phyloP scores from a whole-genome alignment of 176 grass and related monocot species.

The Urochloa ruziziensis region DNA sequence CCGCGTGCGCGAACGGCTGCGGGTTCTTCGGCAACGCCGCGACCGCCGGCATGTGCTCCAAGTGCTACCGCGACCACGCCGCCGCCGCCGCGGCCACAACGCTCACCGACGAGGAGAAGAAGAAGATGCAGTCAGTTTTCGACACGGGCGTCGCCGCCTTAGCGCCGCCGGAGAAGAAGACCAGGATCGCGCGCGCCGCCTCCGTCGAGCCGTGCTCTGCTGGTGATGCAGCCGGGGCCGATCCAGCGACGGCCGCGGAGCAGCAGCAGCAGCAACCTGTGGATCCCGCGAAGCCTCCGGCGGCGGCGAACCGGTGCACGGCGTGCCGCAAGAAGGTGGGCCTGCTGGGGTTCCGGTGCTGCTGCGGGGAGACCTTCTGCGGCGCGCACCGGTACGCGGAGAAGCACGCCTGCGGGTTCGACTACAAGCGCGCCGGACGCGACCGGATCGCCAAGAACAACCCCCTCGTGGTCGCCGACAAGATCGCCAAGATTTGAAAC shows the following conservation, averaged over 20 bases:
- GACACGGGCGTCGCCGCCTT: background rate
- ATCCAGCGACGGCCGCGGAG: background rate
- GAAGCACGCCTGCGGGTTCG: constrained; percentile 53
- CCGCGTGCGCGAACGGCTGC: constrained; percentile 53
- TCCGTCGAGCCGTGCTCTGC: background rate
- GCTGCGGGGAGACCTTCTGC: constrained; percentile 58
- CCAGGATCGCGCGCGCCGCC: background rate
- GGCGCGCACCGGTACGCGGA: constrained; percentile 44
- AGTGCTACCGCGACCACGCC: constrained; percentile 35
- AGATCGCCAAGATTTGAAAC: constrained; percentile 53
- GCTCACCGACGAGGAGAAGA: background rate
- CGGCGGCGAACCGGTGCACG: constrained; percentile 40
- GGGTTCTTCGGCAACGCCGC: constrained; percentile 60
- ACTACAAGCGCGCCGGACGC: constrained; percentile 45
- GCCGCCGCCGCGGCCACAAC: background rate
- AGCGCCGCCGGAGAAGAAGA: constrained; percentile 3
- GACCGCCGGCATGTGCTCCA: constrained; percentile 55
- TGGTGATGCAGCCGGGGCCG: background rate
- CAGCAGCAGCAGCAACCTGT: no score
- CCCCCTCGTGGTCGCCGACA: constrained; percentile 46
- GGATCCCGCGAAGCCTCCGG: background rate
- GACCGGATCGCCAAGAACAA: constrained; percentile 51
- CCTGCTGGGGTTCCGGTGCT: constrained; percentile 60
- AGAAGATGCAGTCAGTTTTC: background rate
- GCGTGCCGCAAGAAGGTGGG: constrained; percentile 62